A percentile compares a stretch with the other conserved stretches of the same genome.
Evolutionary conservation across 2,329 filamentous ascomycete genomes (phyloP).

Genomic region (Pseudocercospora macadamiae): DNA sequence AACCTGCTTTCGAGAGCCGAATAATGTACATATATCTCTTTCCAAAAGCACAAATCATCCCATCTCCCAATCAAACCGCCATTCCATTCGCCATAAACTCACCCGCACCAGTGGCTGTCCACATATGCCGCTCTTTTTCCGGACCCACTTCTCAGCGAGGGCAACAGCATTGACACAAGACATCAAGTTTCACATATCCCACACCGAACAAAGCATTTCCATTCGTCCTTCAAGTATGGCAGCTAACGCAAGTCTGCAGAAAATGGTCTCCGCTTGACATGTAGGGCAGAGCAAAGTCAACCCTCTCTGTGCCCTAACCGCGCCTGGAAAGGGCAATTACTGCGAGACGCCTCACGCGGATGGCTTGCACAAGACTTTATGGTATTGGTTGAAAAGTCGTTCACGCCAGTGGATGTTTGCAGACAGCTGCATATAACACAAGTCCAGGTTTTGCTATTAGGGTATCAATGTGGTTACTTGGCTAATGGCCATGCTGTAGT

Average conservation of each 20-base stretch:
- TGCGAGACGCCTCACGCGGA: neutral
- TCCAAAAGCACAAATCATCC: no score
- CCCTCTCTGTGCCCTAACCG: neutral
- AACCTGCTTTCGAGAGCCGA: no score
- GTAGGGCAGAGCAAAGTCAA: neutral
- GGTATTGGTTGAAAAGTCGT: neutral
- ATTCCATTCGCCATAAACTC: neutral
- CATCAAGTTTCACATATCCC: neutral
- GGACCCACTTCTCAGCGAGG: neutral
- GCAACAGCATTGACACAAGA: neutral
- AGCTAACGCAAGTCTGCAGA: neutral
- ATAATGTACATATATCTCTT: no score
- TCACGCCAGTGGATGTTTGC: neutral
- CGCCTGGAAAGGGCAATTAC: neutral
- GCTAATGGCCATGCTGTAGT: no score
- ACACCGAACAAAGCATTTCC: neutral
- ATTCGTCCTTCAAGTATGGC: neutral
- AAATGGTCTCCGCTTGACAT: neutral
- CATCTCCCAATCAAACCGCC: no score
- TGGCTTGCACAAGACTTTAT: no score
- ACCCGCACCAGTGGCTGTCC: neutral
- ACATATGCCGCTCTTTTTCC: neutral
- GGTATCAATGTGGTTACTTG: neutral
- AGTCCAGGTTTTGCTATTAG: neutral
- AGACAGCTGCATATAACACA: no score